Conservation (phyloP, 2,329 filamentous ascomycete genomes). For the Pseudophaeomoniella oleicola region DNA sequence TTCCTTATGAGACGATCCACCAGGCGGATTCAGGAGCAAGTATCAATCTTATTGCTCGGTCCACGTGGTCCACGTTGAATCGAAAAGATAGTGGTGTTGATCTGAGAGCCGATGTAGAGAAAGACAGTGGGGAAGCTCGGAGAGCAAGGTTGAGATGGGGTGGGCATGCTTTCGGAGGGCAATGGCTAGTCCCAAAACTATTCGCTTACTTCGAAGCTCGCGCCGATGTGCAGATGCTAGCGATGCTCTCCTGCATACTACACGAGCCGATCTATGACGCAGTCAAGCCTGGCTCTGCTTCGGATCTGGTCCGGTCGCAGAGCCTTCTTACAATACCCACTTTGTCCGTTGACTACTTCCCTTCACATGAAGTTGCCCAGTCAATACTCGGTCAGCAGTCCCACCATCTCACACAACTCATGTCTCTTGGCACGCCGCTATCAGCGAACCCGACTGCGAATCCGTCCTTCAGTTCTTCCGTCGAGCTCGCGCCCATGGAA, state of each 20-base stretch:
- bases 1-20: slow-evolving; percentile 52
- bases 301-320: slow-evolving; percentile 24
- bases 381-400: slow-evolving; percentile 1
- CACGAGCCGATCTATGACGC: slow-evolving; percentile 35
- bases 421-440: background rate
- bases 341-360: slow-evolving; percentile 32
- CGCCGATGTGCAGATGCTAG: slow-evolving; percentile 51
- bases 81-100: slow-evolving; percentile 19
- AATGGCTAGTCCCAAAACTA: slow-evolving; percentile 41
- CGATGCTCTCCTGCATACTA: slow-evolving; percentile 49
- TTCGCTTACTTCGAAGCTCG: slow-evolving; percentile 45
- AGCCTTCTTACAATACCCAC: too few relatives aligned
- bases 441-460: background rate
- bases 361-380: slow-evolving; percentile 24
- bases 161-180: slow-evolving; percentile 38
- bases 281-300: too few relatives aligned
- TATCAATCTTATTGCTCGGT: slow-evolving; percentile 54
- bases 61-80: slow-evolving; percentile 36
- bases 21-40: slow-evolving; percentile 37
- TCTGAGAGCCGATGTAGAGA: slow-evolving; percentile 5
- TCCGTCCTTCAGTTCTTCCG: background rate
- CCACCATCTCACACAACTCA: background rate
- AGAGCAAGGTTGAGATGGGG: slow-evolving; percentile 39
- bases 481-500: background rate
- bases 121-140: slow-evolving; percentile 11